These are phyloP conservation scores for Sclerotinia nivalis DNA, from an alignment of 2,329 filamentous ascomycete species.

Conservation along the genomic window DNA sequence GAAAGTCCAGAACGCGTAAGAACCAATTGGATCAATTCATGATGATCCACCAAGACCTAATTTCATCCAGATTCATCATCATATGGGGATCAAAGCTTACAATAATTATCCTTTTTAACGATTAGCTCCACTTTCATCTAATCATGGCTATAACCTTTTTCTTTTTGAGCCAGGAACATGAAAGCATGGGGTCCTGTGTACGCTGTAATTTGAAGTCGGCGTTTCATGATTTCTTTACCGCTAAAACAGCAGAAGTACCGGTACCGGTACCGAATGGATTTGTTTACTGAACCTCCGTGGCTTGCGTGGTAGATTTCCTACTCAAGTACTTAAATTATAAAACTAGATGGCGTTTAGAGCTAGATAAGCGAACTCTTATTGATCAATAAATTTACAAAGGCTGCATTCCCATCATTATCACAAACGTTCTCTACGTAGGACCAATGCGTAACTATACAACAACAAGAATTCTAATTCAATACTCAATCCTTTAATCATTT, in stretches of 20 bases:
- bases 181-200: background rate
- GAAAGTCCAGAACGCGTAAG: background rate
- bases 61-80: slow-evolving; percentile 6
- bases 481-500: too few species aligned
- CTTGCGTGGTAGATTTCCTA: background rate
- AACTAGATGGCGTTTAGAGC: too few species aligned
- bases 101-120: background rate
- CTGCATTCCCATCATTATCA: too few species aligned
- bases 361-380: too few species aligned
- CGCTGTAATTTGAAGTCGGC: background rate
- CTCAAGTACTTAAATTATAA: background rate
- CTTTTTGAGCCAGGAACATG: too few species aligned
- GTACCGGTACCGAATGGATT: background rate
- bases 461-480: too few species aligned
- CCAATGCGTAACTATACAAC: too few species aligned
- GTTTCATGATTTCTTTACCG: slow-evolving; percentile 6
- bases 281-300: background rate
- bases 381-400: too few species aligned
- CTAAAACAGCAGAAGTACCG: background rate
- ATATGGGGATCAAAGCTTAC: slow-evolving; percentile 5
- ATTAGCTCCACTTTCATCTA: background rate
- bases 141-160: too few species aligned
- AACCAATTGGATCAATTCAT: slow-evolving; percentile 9
- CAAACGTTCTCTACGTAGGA: too few species aligned
- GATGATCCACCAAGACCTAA: slow-evolving; percentile 3